These are phyloP conservation scores for Serendipita vermifera DNA, from an alignment of 768 basidiomycete genomes.

Conservation along the genomic window DNA sequence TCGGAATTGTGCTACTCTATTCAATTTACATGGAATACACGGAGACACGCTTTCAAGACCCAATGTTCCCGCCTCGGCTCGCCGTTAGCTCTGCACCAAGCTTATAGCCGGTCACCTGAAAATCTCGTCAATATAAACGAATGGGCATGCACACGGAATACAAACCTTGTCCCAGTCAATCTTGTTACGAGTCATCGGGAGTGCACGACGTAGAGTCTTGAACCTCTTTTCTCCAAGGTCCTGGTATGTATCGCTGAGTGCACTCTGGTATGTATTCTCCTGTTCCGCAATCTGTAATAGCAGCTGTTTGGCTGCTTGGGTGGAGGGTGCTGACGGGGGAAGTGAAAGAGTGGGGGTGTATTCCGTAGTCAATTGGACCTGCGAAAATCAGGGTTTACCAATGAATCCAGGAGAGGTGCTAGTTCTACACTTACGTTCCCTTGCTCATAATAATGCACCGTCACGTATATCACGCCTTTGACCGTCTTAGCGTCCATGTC, in stretches of 20 bases:
- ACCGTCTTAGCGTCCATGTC: slow-evolving; percentile 52
- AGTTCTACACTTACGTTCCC: slow-evolving; percentile 58
- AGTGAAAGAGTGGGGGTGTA: slow-evolving; percentile 54
- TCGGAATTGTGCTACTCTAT: too few species aligned
- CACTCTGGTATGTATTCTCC: slow-evolving; percentile 64
- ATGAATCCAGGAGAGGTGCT: not conserved
- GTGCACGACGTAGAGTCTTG: slow-evolving; percentile 74
- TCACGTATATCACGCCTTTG: slow-evolving; percentile 60
- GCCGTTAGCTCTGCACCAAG: slow-evolving; percentile 63
- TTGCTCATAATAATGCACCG: slow-evolving; percentile 96
- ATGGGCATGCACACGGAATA: slow-evolving; percentile 2
- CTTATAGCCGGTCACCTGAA: slow-evolving; percentile 48
- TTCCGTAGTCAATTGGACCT: slow-evolving; percentile 84
- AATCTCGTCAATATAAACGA: not conserved
- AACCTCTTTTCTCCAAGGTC: slow-evolving; percentile 91
- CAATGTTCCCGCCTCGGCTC: slow-evolving; percentile 46
- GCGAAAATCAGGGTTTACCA: not conserved
- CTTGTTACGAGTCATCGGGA: slow-evolving; percentile 88
- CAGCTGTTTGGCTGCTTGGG: slow-evolving; percentile 50
- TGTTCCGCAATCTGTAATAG: slow-evolving; percentile 72
- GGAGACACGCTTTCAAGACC: too few species aligned
- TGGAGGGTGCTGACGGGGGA: slow-evolving; percentile 40
- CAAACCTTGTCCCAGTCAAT: slow-evolving; percentile 88
- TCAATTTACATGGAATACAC: too few species aligned
- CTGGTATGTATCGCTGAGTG: slow-evolving; percentile 69